Percentiles rank a stretch among this genome's conserved stretches.
Evolutionary conservation across 1,284 basidiomycete species (phyloP).

Genomic region (Cryptococcus sp.): DNA sequence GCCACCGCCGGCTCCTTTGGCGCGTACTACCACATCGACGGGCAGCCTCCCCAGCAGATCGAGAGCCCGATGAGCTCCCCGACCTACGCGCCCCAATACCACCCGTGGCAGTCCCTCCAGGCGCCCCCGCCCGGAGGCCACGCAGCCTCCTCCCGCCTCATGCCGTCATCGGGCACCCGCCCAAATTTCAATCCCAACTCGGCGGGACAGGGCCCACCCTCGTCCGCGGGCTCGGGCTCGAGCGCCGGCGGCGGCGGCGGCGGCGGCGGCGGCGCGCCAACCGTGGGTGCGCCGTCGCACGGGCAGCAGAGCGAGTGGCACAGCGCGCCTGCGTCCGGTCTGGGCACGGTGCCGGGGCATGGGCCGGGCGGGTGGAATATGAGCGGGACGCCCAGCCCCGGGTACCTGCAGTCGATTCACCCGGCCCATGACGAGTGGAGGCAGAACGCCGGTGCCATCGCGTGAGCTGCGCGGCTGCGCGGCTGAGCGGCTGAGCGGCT

Average conservation of each 20-base stretch:
- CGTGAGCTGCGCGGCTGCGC: neutral
- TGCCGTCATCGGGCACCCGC: slow-evolving; percentile 4
- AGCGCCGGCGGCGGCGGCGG: neutral
- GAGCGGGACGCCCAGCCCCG: slow-evolving; percentile 1
- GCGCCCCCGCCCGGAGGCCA: neutral
- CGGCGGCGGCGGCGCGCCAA: neutral
- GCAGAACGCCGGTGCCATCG: slow-evolving; percentile 13
- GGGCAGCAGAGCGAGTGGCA: neutral
- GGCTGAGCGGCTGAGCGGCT: too few relatives aligned
- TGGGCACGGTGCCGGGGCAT: neutral
- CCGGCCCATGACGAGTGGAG: slow-evolving; percentile 18
- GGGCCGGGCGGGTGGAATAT: slow-evolving; percentile 6
- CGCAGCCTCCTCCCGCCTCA: slow-evolving; percentile 5
- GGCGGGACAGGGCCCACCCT: slow-evolving; percentile 3
- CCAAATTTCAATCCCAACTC: slow-evolving; percentile 1
- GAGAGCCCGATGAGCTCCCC: slow-evolving; percentile 7
- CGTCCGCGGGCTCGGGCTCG: slow-evolving; percentile 11
- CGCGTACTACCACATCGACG: slow-evolving; percentile 5
- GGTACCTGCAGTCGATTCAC: slow-evolving; percentile 10
- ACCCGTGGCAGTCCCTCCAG: slow-evolving; percentile 3
- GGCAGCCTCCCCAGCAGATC: neutral
- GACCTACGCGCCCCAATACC: slow-evolving; percentile 2
- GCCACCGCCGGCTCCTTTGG: slow-evolving; percentile 15
- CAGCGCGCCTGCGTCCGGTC: neutral
- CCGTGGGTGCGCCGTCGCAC: neutral